Evolutionary conservation across 345 rosid genomes (phyloP).

Genomic region (Trapa incisa): DNA sequence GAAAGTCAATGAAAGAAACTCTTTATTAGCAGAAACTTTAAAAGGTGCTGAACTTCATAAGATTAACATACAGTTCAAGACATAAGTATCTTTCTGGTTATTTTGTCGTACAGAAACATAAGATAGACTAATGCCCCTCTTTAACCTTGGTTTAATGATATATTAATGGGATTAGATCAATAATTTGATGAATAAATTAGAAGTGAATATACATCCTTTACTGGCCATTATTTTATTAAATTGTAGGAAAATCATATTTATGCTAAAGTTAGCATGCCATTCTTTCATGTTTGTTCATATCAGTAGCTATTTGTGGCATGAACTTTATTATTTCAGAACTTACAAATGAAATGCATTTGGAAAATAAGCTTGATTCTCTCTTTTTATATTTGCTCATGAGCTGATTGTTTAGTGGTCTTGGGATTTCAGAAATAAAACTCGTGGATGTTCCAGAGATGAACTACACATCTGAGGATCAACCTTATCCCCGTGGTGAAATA

Average conservation of each 20-base stretch:
- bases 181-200: neutral
- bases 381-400: conserved; percentile 1
- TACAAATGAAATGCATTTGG: neutral
- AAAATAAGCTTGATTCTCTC: neutral
- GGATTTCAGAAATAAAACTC: conserved; percentile 75
- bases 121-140: neutral
- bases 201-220: neutral
- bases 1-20: neutral
- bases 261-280: neutral
- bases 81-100: neutral
- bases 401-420: conserved; percentile 6
- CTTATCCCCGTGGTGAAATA: conserved; percentile 92
- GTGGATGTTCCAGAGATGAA: conserved; percentile 95
- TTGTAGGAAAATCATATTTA: neutral
- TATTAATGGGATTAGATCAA: neutral
- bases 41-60: neutral
- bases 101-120: too few relatives aligned
- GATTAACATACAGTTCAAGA: neutral
- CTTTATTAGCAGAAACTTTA: neutral
- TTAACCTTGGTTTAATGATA: neutral
- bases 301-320: neutral
- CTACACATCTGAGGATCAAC: conserved; percentile 77
- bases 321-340: neutral
- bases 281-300: neutral
- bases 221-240: neutral